Conservation (phyloP, 2,329 filamentous ascomycete genomes). For the Seiridium cupressi region DNA sequence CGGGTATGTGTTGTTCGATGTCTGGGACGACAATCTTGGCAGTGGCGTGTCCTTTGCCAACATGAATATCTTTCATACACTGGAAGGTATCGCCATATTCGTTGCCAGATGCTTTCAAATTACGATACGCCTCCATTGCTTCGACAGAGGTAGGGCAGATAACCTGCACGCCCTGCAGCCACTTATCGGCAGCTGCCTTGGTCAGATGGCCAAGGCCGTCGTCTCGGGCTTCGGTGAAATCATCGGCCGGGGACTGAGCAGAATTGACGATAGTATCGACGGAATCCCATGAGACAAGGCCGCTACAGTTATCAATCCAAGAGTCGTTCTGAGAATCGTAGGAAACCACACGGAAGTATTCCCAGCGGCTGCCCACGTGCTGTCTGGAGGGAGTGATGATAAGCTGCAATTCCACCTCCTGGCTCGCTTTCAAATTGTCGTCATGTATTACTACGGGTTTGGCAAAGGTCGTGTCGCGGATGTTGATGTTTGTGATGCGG, state of each 20-base stretch:
- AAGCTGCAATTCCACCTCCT: constrained; percentile 6
- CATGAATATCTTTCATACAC: constrained; percentile 2
- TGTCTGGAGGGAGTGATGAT: constrained; percentile 4
- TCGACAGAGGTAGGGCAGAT: neutral
- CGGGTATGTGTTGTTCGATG: constrained; percentile 5
- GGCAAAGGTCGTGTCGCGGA: constrained; percentile 4
- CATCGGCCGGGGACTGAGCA: neutral
- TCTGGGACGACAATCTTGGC: constrained; percentile 3
- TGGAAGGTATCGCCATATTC: constrained; percentile 7
- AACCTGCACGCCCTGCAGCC: neutral
- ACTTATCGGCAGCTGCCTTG: constrained; percentile 2
- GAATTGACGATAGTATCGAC: neutral
- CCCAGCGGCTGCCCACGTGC: neutral
- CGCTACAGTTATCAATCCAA: constrained; percentile 2
- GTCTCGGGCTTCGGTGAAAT: neutral
- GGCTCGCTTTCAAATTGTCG: neutral
- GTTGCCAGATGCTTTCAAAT: neutral
- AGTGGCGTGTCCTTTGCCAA: neutral
- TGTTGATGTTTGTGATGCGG: neutral
- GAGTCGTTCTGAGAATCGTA: constrained; percentile 5
- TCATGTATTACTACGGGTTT: constrained; percentile 2
- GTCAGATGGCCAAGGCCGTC: constrained; percentile 4
- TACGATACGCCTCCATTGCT: neutral
- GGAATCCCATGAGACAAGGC: constrained; percentile 6
- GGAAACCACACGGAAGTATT: constrained; percentile 6